Percentiles rank a stretch among this genome's conserved stretches.
Evolutionary conservation across 1,284 basidiomycete species (phyloP).

Genomic region (Irpex sp.): DNA sequence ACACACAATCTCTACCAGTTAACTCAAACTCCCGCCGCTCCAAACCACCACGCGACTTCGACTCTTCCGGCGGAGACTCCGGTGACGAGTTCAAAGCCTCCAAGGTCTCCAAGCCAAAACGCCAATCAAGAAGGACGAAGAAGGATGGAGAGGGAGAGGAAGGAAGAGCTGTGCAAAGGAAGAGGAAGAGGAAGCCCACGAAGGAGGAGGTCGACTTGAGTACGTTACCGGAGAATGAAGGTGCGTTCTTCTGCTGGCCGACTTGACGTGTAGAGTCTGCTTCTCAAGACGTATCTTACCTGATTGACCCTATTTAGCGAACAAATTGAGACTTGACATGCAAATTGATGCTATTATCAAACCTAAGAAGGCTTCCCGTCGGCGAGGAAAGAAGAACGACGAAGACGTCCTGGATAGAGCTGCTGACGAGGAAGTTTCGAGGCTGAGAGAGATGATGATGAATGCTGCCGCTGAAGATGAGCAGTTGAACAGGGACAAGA

Average conservation of each 20-base stretch:
- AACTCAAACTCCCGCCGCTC: conserved; percentile 17
- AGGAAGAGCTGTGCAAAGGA: conserved; percentile 31
- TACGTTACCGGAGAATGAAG: conserved; percentile 66
- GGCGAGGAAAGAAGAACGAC: conserved; percentile 68
- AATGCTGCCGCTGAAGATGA: conserved; percentile 84
- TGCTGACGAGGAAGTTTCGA: conserved; percentile 88
- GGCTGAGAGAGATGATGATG: conserved; percentile 83
- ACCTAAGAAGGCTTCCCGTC: conserved; percentile 60
- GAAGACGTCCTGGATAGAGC: conserved; percentile 80
- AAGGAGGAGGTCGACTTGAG: conserved; percentile 50
- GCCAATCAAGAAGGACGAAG: conserved; percentile 29
- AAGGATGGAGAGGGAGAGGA: conserved; percentile 37
- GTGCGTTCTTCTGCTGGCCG: conserved; percentile 32
- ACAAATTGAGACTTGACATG: conserved; percentile 60
- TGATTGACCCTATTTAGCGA: conserved; percentile 36
- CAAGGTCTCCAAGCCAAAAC: conserved; percentile 42
- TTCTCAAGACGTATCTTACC: no score
- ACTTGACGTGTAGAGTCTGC: background rate
- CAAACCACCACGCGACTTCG: conserved; percentile 29
- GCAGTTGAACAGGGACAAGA: conserved; percentile 73
- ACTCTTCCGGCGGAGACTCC: conserved; percentile 54
- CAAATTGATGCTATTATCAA: conserved; percentile 85
- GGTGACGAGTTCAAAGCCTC: conserved; percentile 66
- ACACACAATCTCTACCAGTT: conserved; percentile 17
- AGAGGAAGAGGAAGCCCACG: conserved; percentile 42